These are phyloP conservation scores for Colletotrichum sp. DNA, from an alignment of 2,329 filamentous ascomycete species.

Conservation along the genomic window DNA sequence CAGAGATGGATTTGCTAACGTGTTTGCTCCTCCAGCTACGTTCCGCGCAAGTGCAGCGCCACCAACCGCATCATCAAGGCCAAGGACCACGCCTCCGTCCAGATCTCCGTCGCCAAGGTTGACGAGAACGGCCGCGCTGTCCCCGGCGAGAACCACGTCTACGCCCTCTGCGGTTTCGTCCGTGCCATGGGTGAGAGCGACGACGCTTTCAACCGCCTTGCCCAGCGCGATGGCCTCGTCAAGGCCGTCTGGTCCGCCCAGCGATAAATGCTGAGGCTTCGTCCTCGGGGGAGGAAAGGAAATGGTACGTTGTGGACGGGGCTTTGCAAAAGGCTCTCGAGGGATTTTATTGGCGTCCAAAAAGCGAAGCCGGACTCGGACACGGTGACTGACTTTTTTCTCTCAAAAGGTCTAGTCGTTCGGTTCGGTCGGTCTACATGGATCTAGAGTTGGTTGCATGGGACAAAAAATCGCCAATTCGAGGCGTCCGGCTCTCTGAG, in stretches of 20 bases:
- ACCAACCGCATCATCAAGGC: conserved; percentile 99
- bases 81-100: conserved; percentile 99
- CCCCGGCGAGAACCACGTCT: conserved; percentile 96
- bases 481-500: conserved; percentile 48
- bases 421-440: conserved; percentile 25
- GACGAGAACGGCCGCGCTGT: conserved; percentile 96
- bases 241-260: conserved; percentile 94
- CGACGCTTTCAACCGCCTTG: conserved; percentile 92
- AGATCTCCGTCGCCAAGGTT: conserved; percentile 97
- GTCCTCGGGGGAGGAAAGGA: conserved; percentile 9
- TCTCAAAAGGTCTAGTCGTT: conserved; percentile 18
- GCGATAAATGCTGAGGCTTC: conserved; percentile 51
- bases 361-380: background rate
- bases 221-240: conserved; percentile 94
- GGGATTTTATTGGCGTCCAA: background rate
- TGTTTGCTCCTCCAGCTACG: conserved; percentile 69
- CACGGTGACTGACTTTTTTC: background rate
- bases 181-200: conserved; percentile 98
- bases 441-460: conserved; percentile 25
- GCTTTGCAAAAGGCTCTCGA: background rate
- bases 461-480: conserved; percentile 36
- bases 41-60: conserved; percentile 98
- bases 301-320: conserved; percentile 13
- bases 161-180: conserved; percentile 97
- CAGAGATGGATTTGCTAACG: conserved; percentile 29